These are phyloP conservation scores for Melocanna baccifera DNA, from an alignment of 176 grass and related monocot species.

Conservation along the genomic window DNA sequence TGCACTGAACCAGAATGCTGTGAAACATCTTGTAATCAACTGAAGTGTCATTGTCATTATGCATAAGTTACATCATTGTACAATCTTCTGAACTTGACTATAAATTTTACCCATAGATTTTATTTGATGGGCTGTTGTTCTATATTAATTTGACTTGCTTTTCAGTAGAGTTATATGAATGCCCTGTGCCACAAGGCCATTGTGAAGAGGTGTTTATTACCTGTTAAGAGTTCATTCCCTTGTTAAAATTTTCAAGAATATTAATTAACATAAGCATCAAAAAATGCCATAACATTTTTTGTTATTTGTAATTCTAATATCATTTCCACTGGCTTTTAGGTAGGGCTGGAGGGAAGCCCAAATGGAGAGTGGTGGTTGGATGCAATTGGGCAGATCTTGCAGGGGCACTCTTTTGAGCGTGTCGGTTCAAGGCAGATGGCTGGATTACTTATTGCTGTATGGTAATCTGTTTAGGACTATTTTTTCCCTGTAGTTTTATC, in stretches of 20 bases:
- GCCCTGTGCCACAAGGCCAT: not conserved
- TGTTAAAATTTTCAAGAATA: slow-evolving; percentile 1
- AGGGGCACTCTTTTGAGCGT: slow-evolving; percentile 55
- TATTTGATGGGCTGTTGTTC: slow-evolving; percentile 18
- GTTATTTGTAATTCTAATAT: slow-evolving; percentile 25
- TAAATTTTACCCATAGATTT: not conserved
- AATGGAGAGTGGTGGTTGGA: slow-evolving; percentile 97
- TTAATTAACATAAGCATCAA: not conserved
- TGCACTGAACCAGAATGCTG: not conserved
- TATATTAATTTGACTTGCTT: slow-evolving; percentile 14
- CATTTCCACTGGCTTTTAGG: slow-evolving; percentile 49
- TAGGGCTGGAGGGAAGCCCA: slow-evolving; percentile 85
- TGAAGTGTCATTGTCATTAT: slow-evolving; percentile 1
- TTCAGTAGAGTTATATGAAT: not conserved
- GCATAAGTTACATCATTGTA: not conserved
- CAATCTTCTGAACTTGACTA: slow-evolving; percentile 7
- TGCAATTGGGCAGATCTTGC: slow-evolving; percentile 66
- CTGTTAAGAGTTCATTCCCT: slow-evolving; percentile 4
- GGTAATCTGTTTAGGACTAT: slow-evolving; percentile 46
- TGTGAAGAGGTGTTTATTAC: slow-evolving; percentile 14
- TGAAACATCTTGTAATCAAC: not conserved
- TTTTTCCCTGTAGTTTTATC: not conserved
- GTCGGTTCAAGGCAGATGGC: slow-evolving; percentile 85
- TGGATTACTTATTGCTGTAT: slow-evolving; percentile 82
- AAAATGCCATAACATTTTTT: slow-evolving; percentile 6